Percentiles rank a stretch among this genome's conserved stretches.
phyloP scores from a whole-genome alignment of 805 yeast genomes.

The Candida boidinii region DNA sequence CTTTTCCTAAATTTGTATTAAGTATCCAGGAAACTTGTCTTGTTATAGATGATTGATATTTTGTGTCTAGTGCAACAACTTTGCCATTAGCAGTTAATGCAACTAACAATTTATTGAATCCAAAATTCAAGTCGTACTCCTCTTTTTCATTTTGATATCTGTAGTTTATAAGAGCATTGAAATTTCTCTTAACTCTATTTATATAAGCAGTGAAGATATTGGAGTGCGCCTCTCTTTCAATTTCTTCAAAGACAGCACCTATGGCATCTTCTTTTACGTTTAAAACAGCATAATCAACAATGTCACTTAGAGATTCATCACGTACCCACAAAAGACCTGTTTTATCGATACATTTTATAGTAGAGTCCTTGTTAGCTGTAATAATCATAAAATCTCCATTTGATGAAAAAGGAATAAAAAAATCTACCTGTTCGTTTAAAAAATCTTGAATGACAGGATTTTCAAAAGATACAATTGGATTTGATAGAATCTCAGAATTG shows the following conservation, averaged over 20 bases:
- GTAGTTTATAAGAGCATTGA: slow-evolving; percentile 7
- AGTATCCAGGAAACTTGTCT: slow-evolving; percentile 28
- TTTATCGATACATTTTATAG: no score
- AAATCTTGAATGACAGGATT: no score
- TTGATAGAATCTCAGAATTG: no score
- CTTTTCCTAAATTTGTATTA: slow-evolving; percentile 3
- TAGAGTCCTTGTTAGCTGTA: no score
- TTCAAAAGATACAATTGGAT: no score
- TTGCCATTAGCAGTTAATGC: slow-evolving; percentile 31
- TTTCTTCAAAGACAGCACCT: slow-evolving; percentile 18
- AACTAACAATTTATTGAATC: slow-evolving; percentile 34
- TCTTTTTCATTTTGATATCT: slow-evolving; percentile 9
- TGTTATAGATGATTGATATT: slow-evolving; percentile 1
- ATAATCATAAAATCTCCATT: no score
- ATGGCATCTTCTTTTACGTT: slow-evolving; percentile 14
- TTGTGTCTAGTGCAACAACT: slow-evolving; percentile 33
- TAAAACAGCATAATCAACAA: slow-evolving; percentile 26
- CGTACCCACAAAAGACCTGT: no score
- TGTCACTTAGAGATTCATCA: slow-evolving; percentile 33
- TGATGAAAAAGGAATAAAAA: no score
- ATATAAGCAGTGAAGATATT: slow-evolving; percentile 23
- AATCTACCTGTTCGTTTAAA: no score
- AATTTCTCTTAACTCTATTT: slow-evolving; percentile 23
- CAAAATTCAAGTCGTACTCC: slow-evolving; percentile 27
- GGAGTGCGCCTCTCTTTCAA: slow-evolving; percentile 21